Conservation (phyloP, 768 basidiomycete species). For the Collybia mongolica region DNA sequence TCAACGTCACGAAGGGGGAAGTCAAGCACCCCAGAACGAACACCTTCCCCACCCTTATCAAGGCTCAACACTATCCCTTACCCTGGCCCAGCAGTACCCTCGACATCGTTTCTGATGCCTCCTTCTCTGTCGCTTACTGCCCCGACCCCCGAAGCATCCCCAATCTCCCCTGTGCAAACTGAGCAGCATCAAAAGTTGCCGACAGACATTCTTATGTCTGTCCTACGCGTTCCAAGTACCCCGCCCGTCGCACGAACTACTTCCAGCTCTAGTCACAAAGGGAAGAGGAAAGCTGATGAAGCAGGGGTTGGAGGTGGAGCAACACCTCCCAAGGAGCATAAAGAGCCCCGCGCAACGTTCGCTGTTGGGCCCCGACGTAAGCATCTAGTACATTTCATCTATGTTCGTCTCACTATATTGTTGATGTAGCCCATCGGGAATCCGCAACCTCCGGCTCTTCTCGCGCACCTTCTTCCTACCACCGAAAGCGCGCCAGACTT, state of each 20-base stretch:
- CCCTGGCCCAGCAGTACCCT: conserved; percentile 20
- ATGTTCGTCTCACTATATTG: conserved; percentile 13
- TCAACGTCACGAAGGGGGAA: conserved; percentile 8
- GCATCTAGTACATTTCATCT: conserved; percentile 24
- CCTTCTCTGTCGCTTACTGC: conserved; percentile 35
- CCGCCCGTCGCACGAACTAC: conserved; percentile 33
- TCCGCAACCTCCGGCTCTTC: conserved; percentile 44
- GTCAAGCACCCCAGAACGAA: conserved; percentile 18
- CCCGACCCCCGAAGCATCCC: conserved; percentile 40
- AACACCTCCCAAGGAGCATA: conserved; percentile 64
- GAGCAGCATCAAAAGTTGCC: conserved; percentile 27
- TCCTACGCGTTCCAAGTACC: conserved; percentile 23
- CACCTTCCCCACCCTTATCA: conserved; percentile 22
- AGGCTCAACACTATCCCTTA: conserved; percentile 23
- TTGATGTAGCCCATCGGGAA: conserved; percentile 46
- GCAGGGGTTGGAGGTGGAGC: conserved; percentile 47
- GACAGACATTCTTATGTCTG: conserved; percentile 25
- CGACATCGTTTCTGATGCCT: conserved; percentile 32
- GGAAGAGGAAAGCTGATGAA: conserved; percentile 76
- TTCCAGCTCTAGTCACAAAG: conserved; percentile 37
- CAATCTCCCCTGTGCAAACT: conserved; percentile 27
- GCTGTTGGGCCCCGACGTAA: conserved; percentile 62
- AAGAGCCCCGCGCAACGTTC: conserved; percentile 56
- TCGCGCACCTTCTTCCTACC: conserved; percentile 70
- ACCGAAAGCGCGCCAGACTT: conserved; percentile 68